Evolutionary conservation across 2,329 filamentous ascomycete genomes (phyloP), one percentile per base, ranked within the genome.

Genomic region (Xylariaceae sp.): DNA sequence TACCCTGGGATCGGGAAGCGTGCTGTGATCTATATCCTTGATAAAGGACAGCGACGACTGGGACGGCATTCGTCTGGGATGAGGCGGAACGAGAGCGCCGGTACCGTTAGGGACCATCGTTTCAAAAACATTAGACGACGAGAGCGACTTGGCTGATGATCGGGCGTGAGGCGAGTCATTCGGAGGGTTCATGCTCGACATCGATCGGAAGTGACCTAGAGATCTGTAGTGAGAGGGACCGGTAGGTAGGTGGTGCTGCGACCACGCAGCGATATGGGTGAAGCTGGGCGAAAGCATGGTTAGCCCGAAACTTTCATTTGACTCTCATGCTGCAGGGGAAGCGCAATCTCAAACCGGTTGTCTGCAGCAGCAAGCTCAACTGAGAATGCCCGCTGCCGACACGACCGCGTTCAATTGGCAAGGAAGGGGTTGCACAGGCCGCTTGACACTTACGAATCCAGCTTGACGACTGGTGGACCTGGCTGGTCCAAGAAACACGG

Each of bases 11-110:
- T 87, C 85, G 45, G 87, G 87, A 55, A 90, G 77, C 1, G 88
- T 90, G 71, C 85, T 89, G 75, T 89, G 81, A 67, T 84, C 83
- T 68, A 84, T 80, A 65, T 82, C 80, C 52, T 82, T 78, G 65
- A 82, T 76, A 17, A 76, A 69, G 17, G 77, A 76, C 9, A 75
- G 71, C 13, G 76, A 30, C 23, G 23, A 30, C 23, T 30, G 72
- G 13, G 76, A 73, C 3, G 66, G 60, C 68, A 72, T 71, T 49
- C 72, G 68, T 18, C 71, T 72, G 5, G 75, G 71, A 39, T 72
- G 69, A 15, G 66, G 66, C 6, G 72, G 64, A 7, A 63, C 64
- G n/a, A 72, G 71, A 30, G 74, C 69, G 13, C 74, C 73, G 18
- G 72, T 65, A 8, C 62, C 57, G 34, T 62, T 55, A 15, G 67